Base-by-base conservation (phyloP, 768 basidiomycete species). In the Mycena filopes region DNA sequence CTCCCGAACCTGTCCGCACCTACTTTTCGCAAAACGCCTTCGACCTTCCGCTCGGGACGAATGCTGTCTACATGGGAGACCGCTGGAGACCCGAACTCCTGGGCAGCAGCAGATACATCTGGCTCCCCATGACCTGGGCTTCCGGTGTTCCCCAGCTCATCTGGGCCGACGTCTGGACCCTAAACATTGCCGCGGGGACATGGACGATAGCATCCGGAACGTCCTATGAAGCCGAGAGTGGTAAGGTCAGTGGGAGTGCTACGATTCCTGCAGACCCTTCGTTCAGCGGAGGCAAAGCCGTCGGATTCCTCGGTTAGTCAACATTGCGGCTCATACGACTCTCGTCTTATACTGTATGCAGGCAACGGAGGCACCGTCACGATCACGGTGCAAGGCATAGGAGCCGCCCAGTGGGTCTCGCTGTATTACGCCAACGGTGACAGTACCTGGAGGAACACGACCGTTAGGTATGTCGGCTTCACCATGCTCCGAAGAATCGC, bases 21-120 rank as follows among this genome's bases (percentile, higher is more conserved):
- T 89, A 86, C 71, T 88, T 83, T 73, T 88, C 86, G 23, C 88
- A 89, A 75, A 89, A 88, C 72, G 78, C 83, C 5, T 88, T 78
- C 68, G 86, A 88, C 71, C 72, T 88, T 48, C 78, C 81, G 16
- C 73, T 88, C 29, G 85, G 82, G 9, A 75, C 75, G 54, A 75
- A 76, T 56, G 83, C 80, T 2, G 81, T 89, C 55, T 89, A 88
- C 69, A 87, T 88, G 85, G 87, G 88, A 45, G 88, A 89, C 72
- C 84, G 88, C 53, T 89, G 87, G 88, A 75, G 85, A 16, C 81
- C 86, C 21, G 73, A 75, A 38, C 70, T 86, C 21, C 79, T 88
- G 6, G 87, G 87, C 16, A 85, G 82, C 68, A 87, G 86, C 70
- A 75, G 80, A 50, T 89, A 89, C 74, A 84, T 88, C 50, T 89